Evolutionary conservation across 441 rosid species (phyloP), one percentile per base, ranked within the genome.

Genomic region (Pelargonium citronellum): DNA sequence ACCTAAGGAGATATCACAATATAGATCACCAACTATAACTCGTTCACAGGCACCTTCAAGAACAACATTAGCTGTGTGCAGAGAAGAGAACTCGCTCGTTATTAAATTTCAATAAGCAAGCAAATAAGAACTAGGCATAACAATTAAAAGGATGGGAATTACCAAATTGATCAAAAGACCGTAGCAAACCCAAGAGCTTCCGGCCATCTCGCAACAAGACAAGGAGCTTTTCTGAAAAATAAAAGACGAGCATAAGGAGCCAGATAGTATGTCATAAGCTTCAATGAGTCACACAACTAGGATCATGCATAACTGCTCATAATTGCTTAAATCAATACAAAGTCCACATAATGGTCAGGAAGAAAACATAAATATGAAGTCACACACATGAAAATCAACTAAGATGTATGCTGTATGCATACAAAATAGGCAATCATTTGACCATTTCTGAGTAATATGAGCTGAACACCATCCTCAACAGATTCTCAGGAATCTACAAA

Each of bases 151-250:
- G 17, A 3, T 49, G 57, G 57, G 7, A 49, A n/a, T 19, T 89
- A 95, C 99, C 99, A 67, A 95, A 95, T 83, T 95, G 99, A 73
- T 95, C 99, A 67, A 95, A 95, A 9, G 98, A 95, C 71, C 99
- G 90, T 19, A 95, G 94, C 17, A 80, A 85, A 67, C 98, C 97
- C 83, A 92, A 74, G 27, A 95, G 95, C 79, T 92, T 95, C 68
- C 97, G 83, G 17, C 93, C 91, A 89, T 92, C 99, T 69, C 99
- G 84, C 67, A 95, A 89, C 67, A 92, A 87, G 70, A 95, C 95
- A 71, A 95, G 91, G 61, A 95, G 83, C 74, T 90, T 95, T 84
- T 83, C 97, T 95, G 86, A 78, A 77, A 34, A 67, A 82, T 39
- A 74, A 69, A 72, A 22, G 69, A 63, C 63, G 71, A 13, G 57